A percentile compares a stretch with the other conserved stretches of the same genome.
phyloP scores from a whole-genome alignment of 2,329 filamentous ascomycete species.

The Penicillium sp. region DNA sequence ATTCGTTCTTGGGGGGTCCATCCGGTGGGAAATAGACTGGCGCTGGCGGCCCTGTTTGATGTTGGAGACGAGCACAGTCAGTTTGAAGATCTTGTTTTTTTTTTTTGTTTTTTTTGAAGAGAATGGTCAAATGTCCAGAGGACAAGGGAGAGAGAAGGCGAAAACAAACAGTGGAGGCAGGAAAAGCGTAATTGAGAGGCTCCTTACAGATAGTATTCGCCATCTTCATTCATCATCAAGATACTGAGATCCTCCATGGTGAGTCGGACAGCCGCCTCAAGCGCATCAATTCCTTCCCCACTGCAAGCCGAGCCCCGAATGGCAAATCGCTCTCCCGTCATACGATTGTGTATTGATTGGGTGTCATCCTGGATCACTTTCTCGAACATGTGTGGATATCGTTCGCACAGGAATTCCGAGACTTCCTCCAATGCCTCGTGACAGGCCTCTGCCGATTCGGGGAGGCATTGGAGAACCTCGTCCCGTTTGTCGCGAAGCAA shows the following conservation, averaged over 20 bases:
- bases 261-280: constrained; percentile 47
- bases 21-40: constrained; percentile 49
- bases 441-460: constrained; percentile 42
- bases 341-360: constrained; percentile 37
- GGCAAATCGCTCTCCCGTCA: constrained; percentile 41
- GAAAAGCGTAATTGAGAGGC: too few relatives aligned
- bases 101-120: too few relatives aligned
- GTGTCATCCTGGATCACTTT: constrained; percentile 21
- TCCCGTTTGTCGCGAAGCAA: constrained; percentile 36
- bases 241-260: constrained; percentile 50
- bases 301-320: constrained; percentile 25
- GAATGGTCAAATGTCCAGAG: neutral
- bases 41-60: constrained; percentile 41
- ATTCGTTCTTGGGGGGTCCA: constrained; percentile 47
- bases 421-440: constrained; percentile 45
- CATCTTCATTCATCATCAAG: constrained; percentile 41
- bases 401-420: constrained; percentile 39
- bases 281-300: constrained; percentile 35
- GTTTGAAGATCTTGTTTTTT: neutral
- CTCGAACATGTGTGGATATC: constrained; percentile 42
- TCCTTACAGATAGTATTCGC: constrained; percentile 45
- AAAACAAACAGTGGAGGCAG: neutral
- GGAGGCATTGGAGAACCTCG: constrained; percentile 43
- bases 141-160: constrained; percentile 2
- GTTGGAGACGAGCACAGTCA: neutral